phyloP scores from a whole-genome alignment of 202 grass and related monocot species.

The Schoenoplectus tabernaemontani region DNA sequence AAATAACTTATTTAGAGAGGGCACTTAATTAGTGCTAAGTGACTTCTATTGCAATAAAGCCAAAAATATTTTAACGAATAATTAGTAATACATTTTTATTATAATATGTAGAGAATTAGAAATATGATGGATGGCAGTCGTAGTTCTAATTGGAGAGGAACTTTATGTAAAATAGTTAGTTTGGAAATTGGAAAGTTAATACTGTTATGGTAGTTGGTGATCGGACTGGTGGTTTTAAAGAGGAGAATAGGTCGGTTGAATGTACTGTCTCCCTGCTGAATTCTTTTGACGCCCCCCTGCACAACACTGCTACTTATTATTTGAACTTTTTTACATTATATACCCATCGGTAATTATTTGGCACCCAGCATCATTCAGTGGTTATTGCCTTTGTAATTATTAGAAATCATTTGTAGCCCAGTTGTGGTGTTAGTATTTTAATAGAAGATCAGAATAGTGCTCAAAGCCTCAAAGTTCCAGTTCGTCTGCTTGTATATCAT shows the following conservation, averaged over 20 bases:
- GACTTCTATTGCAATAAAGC: no score
- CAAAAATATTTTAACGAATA: no score
- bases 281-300: neutral
- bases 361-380: neutral
- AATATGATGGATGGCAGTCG: neutral
- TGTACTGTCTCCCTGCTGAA: slow-evolving; percentile 1
- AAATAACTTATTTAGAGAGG: no score
- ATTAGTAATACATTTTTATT: no score
- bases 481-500: neutral
- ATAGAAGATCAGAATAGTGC: neutral
- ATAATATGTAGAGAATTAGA: no score
- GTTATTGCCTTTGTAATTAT: neutral
- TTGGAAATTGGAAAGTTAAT: slow-evolving; percentile 17
- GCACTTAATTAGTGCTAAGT: no score
- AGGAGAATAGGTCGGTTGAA: slow-evolving; percentile 4
- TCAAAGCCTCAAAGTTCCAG: neutral
- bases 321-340: neutral
- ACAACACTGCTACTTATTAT: neutral
- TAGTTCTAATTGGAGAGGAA: slow-evolving; percentile 6
- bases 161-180: neutral
- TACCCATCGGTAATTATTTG: neutral
- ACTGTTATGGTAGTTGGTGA: slow-evolving; percentile 24
- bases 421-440: neutral
- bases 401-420: neutral
- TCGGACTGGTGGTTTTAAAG: slow-evolving; percentile 12